A percentile compares a stretch with the other conserved stretches of the same genome.
Conservation (phyloP, 75 land plant genomes). For the Pinus albicaulis region DNA sequence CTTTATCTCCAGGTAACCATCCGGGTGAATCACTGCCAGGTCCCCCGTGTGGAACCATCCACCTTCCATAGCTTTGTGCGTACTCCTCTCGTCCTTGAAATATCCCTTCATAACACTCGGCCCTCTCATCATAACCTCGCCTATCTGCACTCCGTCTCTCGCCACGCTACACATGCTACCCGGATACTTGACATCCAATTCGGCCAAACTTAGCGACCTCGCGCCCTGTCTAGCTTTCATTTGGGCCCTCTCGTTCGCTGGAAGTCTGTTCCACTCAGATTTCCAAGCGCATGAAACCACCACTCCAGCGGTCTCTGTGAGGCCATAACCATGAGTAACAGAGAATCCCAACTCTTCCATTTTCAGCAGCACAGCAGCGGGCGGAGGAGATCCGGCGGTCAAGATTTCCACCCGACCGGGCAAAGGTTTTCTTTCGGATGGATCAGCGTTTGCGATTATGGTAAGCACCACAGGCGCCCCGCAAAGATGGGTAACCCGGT, state of each 20-base stretch:
- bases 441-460: constrained; percentile 29
- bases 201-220: constrained; percentile 24
- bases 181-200: background rate
- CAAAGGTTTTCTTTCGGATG: too few relatives aligned
- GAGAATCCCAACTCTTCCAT: too few relatives aligned
- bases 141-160: too few relatives aligned
- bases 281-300: constrained; percentile 71
- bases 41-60: constrained; percentile 93
- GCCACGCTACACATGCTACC: too few relatives aligned
- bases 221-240: constrained; percentile 42
- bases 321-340: constrained; percentile 12
- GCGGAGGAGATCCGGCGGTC: constrained; percentile 79
- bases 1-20: too few relatives aligned
- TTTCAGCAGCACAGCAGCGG: constrained; percentile 26
- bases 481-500: constrained; percentile 74
- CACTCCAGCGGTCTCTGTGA: constrained; percentile 70
- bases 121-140: too few relatives aligned
- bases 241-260: too few relatives aligned
- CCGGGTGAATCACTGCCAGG: constrained; percentile 75
- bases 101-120: too few relatives aligned
- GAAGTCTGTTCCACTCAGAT: constrained; percentile 56
- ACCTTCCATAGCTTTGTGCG: constrained; percentile 32
- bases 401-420: constrained; percentile 40
- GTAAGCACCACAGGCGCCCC: constrained; percentile 80
- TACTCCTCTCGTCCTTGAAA: constrained; percentile 7